Evolutionary conservation across 176 grass and related monocot species (phyloP).

Genomic region (Elaeis guineensis): DNA sequence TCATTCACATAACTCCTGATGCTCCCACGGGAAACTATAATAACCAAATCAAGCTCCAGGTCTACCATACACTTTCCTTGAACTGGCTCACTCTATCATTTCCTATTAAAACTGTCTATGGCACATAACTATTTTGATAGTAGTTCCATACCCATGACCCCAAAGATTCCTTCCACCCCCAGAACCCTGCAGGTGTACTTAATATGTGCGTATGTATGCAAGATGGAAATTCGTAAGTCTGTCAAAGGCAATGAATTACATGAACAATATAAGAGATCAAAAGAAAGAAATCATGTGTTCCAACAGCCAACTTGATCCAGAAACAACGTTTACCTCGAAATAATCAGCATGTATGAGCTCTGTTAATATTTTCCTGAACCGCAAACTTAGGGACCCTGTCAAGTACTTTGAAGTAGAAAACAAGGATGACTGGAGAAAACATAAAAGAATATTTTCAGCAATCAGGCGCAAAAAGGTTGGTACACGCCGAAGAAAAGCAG

Average conservation of each 20-base stretch:
- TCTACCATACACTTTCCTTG: too few relatives aligned
- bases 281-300: background rate
- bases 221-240: too few relatives aligned
- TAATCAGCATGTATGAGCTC: slow-evolving; percentile 85
- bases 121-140: too few relatives aligned
- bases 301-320: background rate
- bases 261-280: slow-evolving; percentile 14
- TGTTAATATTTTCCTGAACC: slow-evolving; percentile 96
- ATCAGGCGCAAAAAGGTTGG: slow-evolving; percentile 74
- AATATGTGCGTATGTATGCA: too few relatives aligned
- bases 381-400: slow-evolving; percentile 64
- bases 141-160: too few relatives aligned
- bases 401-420: slow-evolving; percentile 87
- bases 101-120: too few relatives aligned
- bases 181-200: too few relatives aligned
- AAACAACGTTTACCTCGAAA: slow-evolving; percentile 58
- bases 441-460: slow-evolving; percentile 75
- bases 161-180: too few relatives aligned
- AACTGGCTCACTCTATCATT: too few relatives aligned
- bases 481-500: slow-evolving; percentile 83
- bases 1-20: too few relatives aligned
- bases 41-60: too few relatives aligned
- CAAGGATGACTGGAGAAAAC: slow-evolving; percentile 82
- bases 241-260: background rate
- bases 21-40: too few relatives aligned